Conservation (phyloP, 805 yeast species). For the Lipomyces chichibuensis region DNA sequence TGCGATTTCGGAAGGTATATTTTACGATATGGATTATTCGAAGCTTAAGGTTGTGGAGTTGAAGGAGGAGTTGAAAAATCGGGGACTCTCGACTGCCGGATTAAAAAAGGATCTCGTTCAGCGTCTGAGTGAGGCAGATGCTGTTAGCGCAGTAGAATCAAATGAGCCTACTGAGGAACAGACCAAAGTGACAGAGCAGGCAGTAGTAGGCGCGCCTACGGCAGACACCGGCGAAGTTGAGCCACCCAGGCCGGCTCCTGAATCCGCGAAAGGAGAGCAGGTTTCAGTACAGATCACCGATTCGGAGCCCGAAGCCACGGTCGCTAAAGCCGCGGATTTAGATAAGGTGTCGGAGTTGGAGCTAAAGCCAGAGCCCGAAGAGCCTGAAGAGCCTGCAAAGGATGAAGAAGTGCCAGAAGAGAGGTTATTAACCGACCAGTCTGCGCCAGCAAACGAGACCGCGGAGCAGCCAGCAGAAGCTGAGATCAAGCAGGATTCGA, state of each 20-base stretch:
- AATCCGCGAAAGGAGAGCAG: neutral
- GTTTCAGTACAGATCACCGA: neutral
- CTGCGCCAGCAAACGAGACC: neutral
- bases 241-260: neutral
- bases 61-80: conserved; percentile 70
- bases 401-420: neutral
- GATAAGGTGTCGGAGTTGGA: neutral
- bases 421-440: neutral
- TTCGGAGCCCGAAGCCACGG: neutral
- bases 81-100: conserved; percentile 71
- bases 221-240: neutral
- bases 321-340: neutral
- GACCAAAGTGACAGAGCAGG: neutral
- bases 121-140: conserved; percentile 64
- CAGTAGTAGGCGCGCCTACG: neutral
- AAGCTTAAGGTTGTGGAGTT: conserved; percentile 68
- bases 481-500: neutral
- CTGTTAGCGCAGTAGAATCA: conserved; percentile 14
- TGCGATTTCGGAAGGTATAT: neutral
- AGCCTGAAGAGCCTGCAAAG: neutral
- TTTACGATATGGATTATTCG: conserved; percentile 23
- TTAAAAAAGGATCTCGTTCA: conserved; percentile 76
- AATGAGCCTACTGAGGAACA: conserved; percentile 5
- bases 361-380: neutral
- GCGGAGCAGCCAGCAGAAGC: neutral